These are phyloP conservation scores for Penicillium expansum DNA, from an alignment of 2,329 filamentous ascomycete species.

Conservation along the genomic window DNA sequence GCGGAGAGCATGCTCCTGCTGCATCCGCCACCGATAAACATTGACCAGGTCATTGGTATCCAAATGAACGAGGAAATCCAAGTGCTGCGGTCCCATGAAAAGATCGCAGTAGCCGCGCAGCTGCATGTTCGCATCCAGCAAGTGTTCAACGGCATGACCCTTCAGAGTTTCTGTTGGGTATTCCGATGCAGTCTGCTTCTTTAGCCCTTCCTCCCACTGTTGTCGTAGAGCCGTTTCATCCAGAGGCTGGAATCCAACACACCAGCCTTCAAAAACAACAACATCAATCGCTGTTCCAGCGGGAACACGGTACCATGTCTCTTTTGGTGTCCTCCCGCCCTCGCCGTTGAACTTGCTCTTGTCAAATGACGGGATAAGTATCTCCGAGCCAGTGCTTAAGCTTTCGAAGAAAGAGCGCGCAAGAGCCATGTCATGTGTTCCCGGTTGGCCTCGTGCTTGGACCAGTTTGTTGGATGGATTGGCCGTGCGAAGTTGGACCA, in stretches of 20 bases:
- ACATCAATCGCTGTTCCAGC: conserved; percentile 9
- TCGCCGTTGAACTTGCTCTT: conserved; percentile 19
- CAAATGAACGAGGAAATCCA: conserved; percentile 17
- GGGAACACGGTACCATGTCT: conserved; percentile 11
- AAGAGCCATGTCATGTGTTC: conserved; percentile 15
- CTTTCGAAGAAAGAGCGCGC: conserved; percentile 12
- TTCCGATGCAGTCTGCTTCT: background rate
- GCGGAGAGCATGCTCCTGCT: conserved; percentile 17
- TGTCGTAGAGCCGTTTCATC: background rate
- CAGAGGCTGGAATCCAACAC: conserved; percentile 17
- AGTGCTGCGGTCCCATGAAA: conserved; percentile 17
- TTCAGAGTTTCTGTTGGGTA: conserved; percentile 12
- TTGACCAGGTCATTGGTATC: conserved; percentile 15
- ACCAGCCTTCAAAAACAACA: conserved; percentile 20
- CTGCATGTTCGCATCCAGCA: conserved; percentile 11
- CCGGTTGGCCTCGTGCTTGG: conserved; percentile 16
- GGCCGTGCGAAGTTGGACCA: conserved; percentile 6
- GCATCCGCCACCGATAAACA: conserved; percentile 18
- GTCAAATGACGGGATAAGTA: conserved; percentile 15
- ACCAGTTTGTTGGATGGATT: conserved; percentile 15
- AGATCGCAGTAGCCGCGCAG: conserved; percentile 12
- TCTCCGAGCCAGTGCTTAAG: background rate
- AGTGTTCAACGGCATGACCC: conserved; percentile 11
- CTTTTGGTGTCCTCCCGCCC: conserved; percentile 10
- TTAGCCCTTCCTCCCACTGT: background rate